A percentile compares a stretch with the other conserved stretches of the same genome.
phyloP scores from a whole-genome alignment of 768 basidiomycete species.

The Termitomyces sp. region DNA sequence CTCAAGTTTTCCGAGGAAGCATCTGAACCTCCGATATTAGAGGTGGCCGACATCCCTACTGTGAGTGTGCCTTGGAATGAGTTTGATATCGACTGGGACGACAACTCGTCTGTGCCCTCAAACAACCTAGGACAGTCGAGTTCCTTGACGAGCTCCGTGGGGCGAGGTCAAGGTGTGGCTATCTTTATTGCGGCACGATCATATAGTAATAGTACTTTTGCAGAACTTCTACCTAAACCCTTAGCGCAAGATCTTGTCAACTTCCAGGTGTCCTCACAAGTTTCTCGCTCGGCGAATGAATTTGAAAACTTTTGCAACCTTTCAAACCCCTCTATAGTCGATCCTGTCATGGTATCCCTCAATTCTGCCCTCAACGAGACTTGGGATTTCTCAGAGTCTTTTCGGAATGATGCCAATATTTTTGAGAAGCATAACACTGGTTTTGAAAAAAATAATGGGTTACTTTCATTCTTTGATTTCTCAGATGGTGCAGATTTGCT shows the following conservation, averaged over 20 bases:
- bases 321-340: not conserved
- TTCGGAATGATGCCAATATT: not conserved
- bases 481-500: not conserved
- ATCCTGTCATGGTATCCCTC: not conserved
- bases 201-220: not conserved
- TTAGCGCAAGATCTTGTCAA: constrained; percentile 6
- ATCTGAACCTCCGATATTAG: not conserved
- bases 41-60: not conserved
- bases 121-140: not conserved
- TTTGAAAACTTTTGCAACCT: not conserved
- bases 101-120: not conserved
- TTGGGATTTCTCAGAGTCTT: not conserved
- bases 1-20: not conserved
- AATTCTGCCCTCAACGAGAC: not conserved
- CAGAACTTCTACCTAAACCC: not conserved
- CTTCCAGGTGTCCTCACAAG: not conserved
- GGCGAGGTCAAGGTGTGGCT: constrained; percentile 6
- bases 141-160: not conserved
- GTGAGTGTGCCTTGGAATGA: not conserved
- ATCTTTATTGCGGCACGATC: not conserved
- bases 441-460: not conserved
- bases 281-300: not conserved
- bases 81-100: not conserved
- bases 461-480: not conserved
- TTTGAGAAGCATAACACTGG: not conserved